These are phyloP conservation scores for Incumbomyces lentus DNA, from an alignment of 2,329 filamentous ascomycete genomes.

Conservation along the genomic window DNA sequence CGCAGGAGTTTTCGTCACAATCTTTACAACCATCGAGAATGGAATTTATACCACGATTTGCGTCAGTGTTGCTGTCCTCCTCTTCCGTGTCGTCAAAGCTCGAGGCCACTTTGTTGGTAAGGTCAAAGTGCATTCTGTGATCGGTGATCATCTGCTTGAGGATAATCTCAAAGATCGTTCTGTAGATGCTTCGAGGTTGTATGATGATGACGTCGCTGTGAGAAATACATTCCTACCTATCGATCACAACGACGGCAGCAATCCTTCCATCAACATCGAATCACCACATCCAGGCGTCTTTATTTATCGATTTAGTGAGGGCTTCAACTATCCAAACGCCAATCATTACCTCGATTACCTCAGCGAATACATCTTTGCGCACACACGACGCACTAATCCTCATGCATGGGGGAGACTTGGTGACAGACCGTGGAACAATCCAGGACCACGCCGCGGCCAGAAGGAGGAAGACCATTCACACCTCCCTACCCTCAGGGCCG, in stretches of 20 bases:
- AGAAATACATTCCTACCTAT: slow-evolving; percentile 82
- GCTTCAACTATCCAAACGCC: slow-evolving; percentile 93
- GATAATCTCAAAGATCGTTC: slow-evolving; percentile 40
- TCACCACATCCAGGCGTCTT: slow-evolving; percentile 85
- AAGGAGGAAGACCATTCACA: slow-evolving; percentile 37
- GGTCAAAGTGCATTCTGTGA: slow-evolving; percentile 72
- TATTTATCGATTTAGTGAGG: slow-evolving; percentile 89
- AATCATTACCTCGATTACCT: slow-evolving; percentile 78
- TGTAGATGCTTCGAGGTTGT: background rate
- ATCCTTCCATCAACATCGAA: slow-evolving; percentile 69
- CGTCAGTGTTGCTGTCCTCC: slow-evolving; percentile 63
- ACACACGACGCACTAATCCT: slow-evolving; percentile 67
- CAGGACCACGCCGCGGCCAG: slow-evolving; percentile 57
- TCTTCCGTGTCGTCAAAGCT: slow-evolving; percentile 76
- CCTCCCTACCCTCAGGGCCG: slow-evolving; percentile 66
- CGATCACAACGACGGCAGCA: slow-evolving; percentile 79
- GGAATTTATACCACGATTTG: slow-evolving; percentile 82
- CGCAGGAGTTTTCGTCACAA: slow-evolving; percentile 75
- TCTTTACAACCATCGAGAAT: slow-evolving; percentile 82
- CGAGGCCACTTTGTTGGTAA: slow-evolving; percentile 74
- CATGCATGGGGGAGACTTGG: slow-evolving; percentile 54
- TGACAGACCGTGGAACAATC: slow-evolving; percentile 92
- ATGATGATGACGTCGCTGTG: slow-evolving; percentile 22
- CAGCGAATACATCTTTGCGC: slow-evolving; percentile 53
- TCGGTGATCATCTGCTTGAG: slow-evolving; percentile 63